Base-by-base conservation (phyloP, 2,329 filamentous ascomycete species). In the Pestalotiopsis sp. region DNA sequence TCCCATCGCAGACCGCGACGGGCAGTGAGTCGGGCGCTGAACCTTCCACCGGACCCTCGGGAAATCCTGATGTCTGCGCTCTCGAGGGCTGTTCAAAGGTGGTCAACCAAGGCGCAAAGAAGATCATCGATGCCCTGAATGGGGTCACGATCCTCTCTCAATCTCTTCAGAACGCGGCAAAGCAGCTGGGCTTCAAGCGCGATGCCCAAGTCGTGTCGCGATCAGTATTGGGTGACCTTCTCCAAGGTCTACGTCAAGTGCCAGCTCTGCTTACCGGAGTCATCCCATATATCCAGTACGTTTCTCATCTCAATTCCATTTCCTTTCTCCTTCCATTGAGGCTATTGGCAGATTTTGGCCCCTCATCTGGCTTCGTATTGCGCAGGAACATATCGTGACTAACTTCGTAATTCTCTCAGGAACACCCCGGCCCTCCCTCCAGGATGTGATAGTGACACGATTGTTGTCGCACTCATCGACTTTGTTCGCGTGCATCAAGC, bases 401-500 rank as follows among this genome's bases (percentile, higher is more conserved):
- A 36, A 49, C 41, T n/a, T 45, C 27, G 31, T 36, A 36, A 36
- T 49, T n/a, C n/a, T n/a, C 41, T n/a, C n/a, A 52, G 45, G 20
- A 52, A 52, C n/a, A 52, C 65, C 11, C 6, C 66, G 6, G 25
- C 57, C 36, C 61, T 69, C 25, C 66, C 68, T 1, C 38, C 66
- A 17, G 68, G 68, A 38, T 69, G 68, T 20, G 59, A 69, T 52
- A 65, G 61, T 40, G 68, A 69, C 36, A 69, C 68, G 52, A 66
- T 69, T 40, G 68, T 69, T 4, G 66, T 69, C 14, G 68, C 68
- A 1, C 61, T 67, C n/a, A 69, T 69, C 57, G 66, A 69, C 52
- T 67, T 69, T 27, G 68, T 69, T 41, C 62, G 57, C 23, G 67
- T 69, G 14, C 68, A 69, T 27, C 66, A 68, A 40, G 68, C 68